Conservation (phyloP, 192 early-diverging fungal species). For the Haplosporangium gracile region DNA sequence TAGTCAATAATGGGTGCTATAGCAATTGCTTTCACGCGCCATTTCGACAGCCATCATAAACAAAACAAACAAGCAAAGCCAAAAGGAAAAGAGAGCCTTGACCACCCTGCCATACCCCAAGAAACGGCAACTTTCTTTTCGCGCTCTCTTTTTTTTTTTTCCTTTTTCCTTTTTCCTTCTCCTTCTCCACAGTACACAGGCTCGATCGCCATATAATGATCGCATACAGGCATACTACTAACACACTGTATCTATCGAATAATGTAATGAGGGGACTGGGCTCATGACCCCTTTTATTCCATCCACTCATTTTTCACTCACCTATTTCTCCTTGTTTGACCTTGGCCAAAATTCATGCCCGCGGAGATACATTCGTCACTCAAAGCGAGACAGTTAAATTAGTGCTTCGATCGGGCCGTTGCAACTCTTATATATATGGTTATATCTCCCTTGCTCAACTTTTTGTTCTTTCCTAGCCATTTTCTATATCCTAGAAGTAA, state of each 20-base stretch:
- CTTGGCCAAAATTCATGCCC: not conserved
- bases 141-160: not conserved
- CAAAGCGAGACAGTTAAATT: not conserved
- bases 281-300: not conserved
- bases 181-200: not conserved
- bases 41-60: not conserved
- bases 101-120: not conserved
- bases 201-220: not conserved
- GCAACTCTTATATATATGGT: not conserved
- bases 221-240: not conserved
- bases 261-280: not conserved
- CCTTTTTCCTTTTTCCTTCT: not conserved
- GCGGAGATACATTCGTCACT: not conserved
- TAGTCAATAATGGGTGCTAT: not conserved
- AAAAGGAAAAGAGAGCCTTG: not conserved
- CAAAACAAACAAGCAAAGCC: not conserved
- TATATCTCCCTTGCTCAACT: not conserved
- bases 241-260: not conserved
- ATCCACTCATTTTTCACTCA: not conserved
- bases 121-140: not conserved
- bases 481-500: not conserved
- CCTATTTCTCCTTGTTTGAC: not conserved
- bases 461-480: not conserved
- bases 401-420: not conserved
- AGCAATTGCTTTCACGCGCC: not conserved